These are phyloP conservation scores for Lepidium campestre DNA, from an alignment of 441 rosid species.

Conservation along the genomic window DNA sequence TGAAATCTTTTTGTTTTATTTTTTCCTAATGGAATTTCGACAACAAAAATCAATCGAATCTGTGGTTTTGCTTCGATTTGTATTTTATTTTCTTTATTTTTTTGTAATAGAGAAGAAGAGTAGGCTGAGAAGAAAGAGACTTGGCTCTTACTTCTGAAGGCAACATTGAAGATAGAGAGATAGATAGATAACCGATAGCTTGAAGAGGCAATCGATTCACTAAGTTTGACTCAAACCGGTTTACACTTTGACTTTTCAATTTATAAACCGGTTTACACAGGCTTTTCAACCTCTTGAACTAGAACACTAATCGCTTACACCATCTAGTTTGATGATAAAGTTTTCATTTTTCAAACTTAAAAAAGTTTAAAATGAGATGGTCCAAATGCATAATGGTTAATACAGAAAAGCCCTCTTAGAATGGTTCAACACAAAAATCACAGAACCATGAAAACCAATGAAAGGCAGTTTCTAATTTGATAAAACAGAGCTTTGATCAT, in stretches of 20 bases:
- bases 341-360: background rate
- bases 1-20: background rate
- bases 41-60: conserved; percentile 7
- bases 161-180: background rate
- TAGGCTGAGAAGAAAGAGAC: conserved; percentile 13
- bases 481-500: conserved; percentile 8
- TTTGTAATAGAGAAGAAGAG: background rate
- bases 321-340: background rate
- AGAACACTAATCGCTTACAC: background rate
- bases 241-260: background rate
- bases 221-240: conserved; percentile 6
- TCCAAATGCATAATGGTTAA: background rate
- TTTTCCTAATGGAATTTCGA: background rate
- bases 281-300: no score
- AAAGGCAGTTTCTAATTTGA: background rate
- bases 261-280: background rate
- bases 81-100: background rate
- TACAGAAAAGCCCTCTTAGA: background rate
- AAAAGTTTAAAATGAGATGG: background rate
- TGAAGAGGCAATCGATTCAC: conserved; percentile 9
- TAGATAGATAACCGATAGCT: background rate
- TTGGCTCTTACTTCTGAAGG: background rate
- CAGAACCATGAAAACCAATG: background rate
- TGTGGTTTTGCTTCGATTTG: conserved; percentile 12
- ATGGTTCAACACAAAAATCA: background rate